phyloP scores from a whole-genome alignment of 169 alveolate genomes.

The Toxoplasma gondii region DNA sequence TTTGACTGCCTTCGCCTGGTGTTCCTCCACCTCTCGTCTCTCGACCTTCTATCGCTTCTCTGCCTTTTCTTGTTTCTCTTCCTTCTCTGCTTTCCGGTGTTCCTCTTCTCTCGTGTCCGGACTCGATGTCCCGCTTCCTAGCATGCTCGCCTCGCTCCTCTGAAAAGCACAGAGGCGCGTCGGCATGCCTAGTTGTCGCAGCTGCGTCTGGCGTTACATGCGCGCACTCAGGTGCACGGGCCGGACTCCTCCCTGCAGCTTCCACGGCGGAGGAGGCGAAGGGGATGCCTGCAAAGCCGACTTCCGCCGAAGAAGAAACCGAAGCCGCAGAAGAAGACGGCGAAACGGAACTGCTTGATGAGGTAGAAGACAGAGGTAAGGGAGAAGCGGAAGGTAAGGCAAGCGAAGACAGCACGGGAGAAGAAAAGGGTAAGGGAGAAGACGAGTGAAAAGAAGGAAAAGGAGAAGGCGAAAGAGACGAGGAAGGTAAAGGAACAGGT shows the following conservation, averaged over 20 bases:
- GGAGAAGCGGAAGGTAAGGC: background rate
- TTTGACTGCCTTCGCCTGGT: no score
- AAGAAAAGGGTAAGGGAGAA: background rate
- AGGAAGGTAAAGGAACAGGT: background rate
- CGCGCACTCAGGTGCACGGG: no score
- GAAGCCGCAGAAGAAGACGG: background rate
- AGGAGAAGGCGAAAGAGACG: background rate
- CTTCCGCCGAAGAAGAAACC: background rate
- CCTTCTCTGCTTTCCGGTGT: no score
- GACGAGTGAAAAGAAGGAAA: background rate
- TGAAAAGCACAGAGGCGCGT: no score
- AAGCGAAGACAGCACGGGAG: background rate
- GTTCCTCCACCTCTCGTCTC: no score
- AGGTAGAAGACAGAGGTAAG: background rate
- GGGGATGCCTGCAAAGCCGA: background rate
- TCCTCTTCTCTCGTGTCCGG: no score
- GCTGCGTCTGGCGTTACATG: no score
- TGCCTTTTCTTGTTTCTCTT: background rate
- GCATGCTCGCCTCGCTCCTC: no score
- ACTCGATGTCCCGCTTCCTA: no score
- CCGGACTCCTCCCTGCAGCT: no score
- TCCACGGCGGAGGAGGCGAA: background rate
- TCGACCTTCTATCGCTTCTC: no score
- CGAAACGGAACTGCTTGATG: background rate
- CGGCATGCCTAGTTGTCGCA: no score